These are phyloP conservation scores for Pulveroboletus ravenelii DNA, from an alignment of 768 basidiomycete species.

Conservation along the genomic window DNA sequence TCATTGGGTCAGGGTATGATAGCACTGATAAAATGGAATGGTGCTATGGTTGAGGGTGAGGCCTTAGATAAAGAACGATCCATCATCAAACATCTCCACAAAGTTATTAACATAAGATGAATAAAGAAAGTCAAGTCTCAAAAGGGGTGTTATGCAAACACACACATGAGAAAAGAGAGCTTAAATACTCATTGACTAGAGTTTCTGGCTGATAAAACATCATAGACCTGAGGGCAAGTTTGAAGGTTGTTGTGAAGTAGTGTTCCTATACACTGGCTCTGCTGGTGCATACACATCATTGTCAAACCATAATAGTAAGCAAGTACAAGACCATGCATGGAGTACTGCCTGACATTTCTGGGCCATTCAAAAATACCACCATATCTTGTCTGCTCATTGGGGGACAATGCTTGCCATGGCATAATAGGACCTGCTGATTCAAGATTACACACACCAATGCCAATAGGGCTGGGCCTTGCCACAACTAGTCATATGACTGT, in stretches of 20 bases:
- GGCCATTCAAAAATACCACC: slow-evolving; percentile 20
- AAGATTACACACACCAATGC: slow-evolving; percentile 65
- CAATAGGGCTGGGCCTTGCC: slow-evolving; percentile 88
- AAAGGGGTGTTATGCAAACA: too few species aligned
- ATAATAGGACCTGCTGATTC: slow-evolving; percentile 39
- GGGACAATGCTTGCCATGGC: slow-evolving; percentile 77
- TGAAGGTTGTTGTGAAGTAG: too few species aligned
- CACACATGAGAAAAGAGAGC: too few species aligned
- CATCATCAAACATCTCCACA: too few species aligned
- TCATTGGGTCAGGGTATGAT: slow-evolving; percentile 17
- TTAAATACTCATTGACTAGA: too few species aligned
- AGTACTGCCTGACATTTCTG: slow-evolving; percentile 33
- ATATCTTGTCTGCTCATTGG: slow-evolving; percentile 44
- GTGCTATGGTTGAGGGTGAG: slow-evolving; percentile 41
- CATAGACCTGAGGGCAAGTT: too few species aligned
- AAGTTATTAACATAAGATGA: too few species aligned
- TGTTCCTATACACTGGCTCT: too few species aligned
- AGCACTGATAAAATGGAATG: slow-evolving; percentile 45
- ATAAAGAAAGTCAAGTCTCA: too few species aligned
- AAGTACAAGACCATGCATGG: slow-evolving; percentile 10
- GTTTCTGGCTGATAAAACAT: too few species aligned
- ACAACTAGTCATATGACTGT: slow-evolving; percentile 83
- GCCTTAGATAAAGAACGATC: slow-evolving; percentile 19
- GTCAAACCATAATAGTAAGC: not conserved
- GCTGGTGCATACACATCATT: not conserved